Evolutionary conservation across 2,329 filamentous ascomycete genomes (phyloP).

Genomic region (Claviceps sp.): DNA sequence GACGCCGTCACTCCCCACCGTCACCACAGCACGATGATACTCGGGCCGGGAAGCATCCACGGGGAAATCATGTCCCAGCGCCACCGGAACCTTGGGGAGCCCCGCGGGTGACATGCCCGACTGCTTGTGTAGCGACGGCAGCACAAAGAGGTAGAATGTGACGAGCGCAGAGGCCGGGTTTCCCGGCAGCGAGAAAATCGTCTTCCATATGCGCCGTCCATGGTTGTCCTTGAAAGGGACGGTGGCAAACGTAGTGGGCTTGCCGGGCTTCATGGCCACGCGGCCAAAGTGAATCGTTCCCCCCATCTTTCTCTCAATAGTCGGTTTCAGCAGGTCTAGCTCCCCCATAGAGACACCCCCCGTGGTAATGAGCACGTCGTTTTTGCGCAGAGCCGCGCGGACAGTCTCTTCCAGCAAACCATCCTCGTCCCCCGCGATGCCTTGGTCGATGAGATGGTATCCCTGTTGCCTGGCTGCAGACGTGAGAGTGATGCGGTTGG

Average conservation of each 20-base stretch:
- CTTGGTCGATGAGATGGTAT: conserved; percentile 70
- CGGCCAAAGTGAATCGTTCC: conserved; percentile 94
- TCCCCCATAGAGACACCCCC: conserved; percentile 98
- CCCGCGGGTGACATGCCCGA: conserved; percentile 56
- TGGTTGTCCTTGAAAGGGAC: conserved; percentile 51
- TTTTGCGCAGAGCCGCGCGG: conserved; percentile 56
- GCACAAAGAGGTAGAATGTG: conserved; percentile 85
- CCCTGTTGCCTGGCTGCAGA: conserved; percentile 62
- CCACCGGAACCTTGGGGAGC: conserved; percentile 58
- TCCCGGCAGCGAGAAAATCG: conserved; percentile 81
- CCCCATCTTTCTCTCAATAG: conserved; percentile 76
- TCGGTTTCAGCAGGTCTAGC: conserved; percentile 89
- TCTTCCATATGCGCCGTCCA: conserved; percentile 47
- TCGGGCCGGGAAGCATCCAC: conserved; percentile 74
- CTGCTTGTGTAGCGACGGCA: conserved; percentile 70
- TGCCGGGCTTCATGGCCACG: conserved; percentile 95
- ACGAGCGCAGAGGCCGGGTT: conserved; percentile 91
- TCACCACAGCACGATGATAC: conserved; percentile 76
- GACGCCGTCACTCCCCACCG: conserved; percentile 48
- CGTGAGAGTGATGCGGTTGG: conserved; percentile 78
- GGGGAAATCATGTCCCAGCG: conserved; percentile 56
- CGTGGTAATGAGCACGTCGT: conserved; percentile 78
- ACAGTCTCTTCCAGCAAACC: conserved; percentile 65
- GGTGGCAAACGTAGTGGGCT: conserved; percentile 93
- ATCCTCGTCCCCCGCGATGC: conserved; percentile 65